Evolutionary conservation across 306 rosid genomes (phyloP).

Genomic region (Gynostemma pentaphyllum): DNA sequence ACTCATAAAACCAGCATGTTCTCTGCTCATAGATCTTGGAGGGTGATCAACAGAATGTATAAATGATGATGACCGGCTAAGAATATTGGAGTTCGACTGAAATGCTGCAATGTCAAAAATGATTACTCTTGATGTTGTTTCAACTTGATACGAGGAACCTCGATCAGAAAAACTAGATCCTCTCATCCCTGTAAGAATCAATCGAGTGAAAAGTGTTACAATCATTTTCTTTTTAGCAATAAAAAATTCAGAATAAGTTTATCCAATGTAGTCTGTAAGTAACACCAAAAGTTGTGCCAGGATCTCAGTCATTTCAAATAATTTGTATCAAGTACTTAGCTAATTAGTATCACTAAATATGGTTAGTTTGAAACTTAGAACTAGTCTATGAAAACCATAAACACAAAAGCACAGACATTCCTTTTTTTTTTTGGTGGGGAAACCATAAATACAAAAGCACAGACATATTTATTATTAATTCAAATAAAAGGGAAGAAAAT

Average conservation of each 20-base stretch:
- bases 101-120: constrained; percentile 53
- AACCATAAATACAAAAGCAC: no score
- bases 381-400: background rate
- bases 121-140: constrained; percentile 67
- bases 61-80: constrained; percentile 39
- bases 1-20: constrained; percentile 69
- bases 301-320: background rate
- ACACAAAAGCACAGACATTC: no score
- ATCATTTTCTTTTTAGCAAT: background rate
- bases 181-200: constrained; percentile 28
- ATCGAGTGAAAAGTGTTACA: constrained; percentile 1
- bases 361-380: background rate
- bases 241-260: background rate
- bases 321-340: background rate
- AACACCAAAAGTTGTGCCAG: background rate
- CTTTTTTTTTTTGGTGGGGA: no score
- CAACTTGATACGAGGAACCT: constrained; percentile 45
- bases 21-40: constrained; percentile 27
- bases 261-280: background rate
- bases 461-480: no score
- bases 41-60: constrained; percentile 38
- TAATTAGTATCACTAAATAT: background rate
- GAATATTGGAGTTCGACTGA: constrained; percentile 34
- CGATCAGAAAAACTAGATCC: constrained; percentile 50
- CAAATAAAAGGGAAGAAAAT: no score